Base-by-base conservation (phyloP, 306 rosid genomes). In the Mimosa bimucronata region DNA sequence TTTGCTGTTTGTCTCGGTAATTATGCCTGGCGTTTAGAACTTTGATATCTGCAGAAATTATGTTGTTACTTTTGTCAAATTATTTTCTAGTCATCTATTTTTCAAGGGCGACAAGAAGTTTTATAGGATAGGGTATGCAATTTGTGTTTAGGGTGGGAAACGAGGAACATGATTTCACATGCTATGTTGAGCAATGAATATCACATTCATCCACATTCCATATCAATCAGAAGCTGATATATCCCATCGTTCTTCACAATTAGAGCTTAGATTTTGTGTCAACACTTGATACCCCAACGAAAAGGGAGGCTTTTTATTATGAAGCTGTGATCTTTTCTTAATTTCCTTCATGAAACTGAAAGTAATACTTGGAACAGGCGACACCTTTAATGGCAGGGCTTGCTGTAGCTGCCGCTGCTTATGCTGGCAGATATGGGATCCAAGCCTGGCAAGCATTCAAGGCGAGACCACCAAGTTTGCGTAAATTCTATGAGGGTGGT, bases 381-480 rank as follows among this genome's bases (percentile, higher is more conserved):
- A 77, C 94, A 10, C 92, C 96, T 1, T 82, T 94, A 61, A 14
- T 89, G 11, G 85, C 94, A 10, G 96, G 96, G 74, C 1, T 89
- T 44, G 90, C 89, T 40, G 91, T 92, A 44, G 98, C 98, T 40
- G 98, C 96, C 1, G 88, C 96, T 66, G 98, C 98, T 55, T 92
- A 87, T 82, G 98, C 90, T 0, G 93, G 91, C n/a, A 88, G 82
- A 71, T 90, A 83, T 79, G 76, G 96, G n/a, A 87, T 94, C 46
- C 80, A 31, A 65, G 96, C 97, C 79, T 94, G 97, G 98, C 92
- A 92, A 76, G 92, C 94, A 68, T 84, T 92, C 84, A 90, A 87
- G 86, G 88, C 86, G 26, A 77, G 81, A 7, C 94, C 77, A 0
- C 89, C 90, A 21, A 68, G 64, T 23, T 15, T 92, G 79, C 92